Conservation (phyloP, 2,329 filamentous ascomycete genomes). For the Scortechinia acanthostroma region DNA sequence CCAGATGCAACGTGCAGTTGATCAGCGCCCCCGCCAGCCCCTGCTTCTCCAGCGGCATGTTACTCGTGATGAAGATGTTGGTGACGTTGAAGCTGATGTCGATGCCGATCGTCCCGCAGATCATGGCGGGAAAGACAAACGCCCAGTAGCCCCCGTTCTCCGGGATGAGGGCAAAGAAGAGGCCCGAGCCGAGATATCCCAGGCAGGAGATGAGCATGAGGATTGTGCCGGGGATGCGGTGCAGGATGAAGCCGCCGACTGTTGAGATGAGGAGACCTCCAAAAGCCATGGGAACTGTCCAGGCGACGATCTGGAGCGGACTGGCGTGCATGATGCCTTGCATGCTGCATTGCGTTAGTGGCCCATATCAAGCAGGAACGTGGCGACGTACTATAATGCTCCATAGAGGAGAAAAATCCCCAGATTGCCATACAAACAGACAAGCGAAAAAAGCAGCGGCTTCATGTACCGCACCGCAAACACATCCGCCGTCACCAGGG, state of each 20-base stretch:
- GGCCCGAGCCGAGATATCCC: slow-evolving; percentile 46
- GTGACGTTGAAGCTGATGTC: slow-evolving; percentile 72
- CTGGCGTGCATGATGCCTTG: slow-evolving; percentile 48
- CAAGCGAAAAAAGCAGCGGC: neutral
- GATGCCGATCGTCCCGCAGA: slow-evolving; percentile 64
- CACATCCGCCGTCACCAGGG: slow-evolving; percentile 40
- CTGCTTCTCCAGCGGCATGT: slow-evolving; percentile 58
- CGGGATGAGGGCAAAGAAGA: slow-evolving; percentile 62
- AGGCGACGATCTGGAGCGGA: slow-evolving; percentile 58
- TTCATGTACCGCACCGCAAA: slow-evolving; percentile 27
- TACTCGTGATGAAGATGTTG: slow-evolving; percentile 73
- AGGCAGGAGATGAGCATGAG: slow-evolving; percentile 54
- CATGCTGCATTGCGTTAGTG: slow-evolving; percentile 40
- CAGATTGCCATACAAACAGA: slow-evolving; percentile 34
- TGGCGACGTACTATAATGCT: slow-evolving; percentile 25
- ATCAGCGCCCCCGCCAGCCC: slow-evolving; percentile 67
- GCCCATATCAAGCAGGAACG: slow-evolving; percentile 5
- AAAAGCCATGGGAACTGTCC: slow-evolving; percentile 61
- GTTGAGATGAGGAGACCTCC: slow-evolving; percentile 62
- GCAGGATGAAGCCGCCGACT: slow-evolving; percentile 58
- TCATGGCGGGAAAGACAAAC: slow-evolving; percentile 66
- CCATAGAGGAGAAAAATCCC: slow-evolving; percentile 42
- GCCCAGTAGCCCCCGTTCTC: slow-evolving; percentile 58
- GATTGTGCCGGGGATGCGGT: slow-evolving; percentile 54
- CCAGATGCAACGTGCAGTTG: slow-evolving; percentile 65